These are phyloP conservation scores for Vigna radiata DNA, from an alignment of 306 rosid species.

Conservation along the genomic window DNA sequence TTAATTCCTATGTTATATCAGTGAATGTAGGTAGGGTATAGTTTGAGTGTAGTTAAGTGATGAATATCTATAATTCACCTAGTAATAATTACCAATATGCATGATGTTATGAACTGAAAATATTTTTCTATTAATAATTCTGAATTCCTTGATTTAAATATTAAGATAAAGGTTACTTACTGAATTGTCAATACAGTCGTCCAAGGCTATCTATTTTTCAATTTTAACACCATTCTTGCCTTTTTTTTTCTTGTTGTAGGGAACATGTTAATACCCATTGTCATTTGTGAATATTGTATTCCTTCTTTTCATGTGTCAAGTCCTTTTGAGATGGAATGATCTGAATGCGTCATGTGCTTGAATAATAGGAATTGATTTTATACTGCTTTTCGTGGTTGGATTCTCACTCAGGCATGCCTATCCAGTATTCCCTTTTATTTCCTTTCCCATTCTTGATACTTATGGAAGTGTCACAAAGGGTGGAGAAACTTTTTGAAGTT, in stretches of 20 bases:
- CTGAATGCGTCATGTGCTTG: slow-evolving; percentile 12
- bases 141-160: slow-evolving; percentile 31
- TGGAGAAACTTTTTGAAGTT: neutral
- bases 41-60: neutral
- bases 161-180: neutral
- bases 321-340: slow-evolving; percentile 21
- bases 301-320: neutral
- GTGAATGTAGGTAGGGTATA: neutral
- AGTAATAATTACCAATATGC: neutral
- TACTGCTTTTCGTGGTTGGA: neutral
- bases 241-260: slow-evolving; percentile 12
- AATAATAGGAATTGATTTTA: neutral
- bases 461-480: neutral
- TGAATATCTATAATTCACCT: slow-evolving; percentile 6
- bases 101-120: slow-evolving; percentile 2
- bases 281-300: slow-evolving; percentile 3
- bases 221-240: neutral
- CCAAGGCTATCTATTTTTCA: slow-evolving; percentile 9
- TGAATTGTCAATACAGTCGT: slow-evolving; percentile 7
- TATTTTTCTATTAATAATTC: neutral
- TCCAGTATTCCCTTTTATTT: neutral
- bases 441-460: neutral
- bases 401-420: neutral
- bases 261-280: neutral
- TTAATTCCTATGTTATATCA: slow-evolving; percentile 12